Conservation (phyloP, 495 filamentous ascomycete genomes). For the Penicillium arizonense region DNA sequence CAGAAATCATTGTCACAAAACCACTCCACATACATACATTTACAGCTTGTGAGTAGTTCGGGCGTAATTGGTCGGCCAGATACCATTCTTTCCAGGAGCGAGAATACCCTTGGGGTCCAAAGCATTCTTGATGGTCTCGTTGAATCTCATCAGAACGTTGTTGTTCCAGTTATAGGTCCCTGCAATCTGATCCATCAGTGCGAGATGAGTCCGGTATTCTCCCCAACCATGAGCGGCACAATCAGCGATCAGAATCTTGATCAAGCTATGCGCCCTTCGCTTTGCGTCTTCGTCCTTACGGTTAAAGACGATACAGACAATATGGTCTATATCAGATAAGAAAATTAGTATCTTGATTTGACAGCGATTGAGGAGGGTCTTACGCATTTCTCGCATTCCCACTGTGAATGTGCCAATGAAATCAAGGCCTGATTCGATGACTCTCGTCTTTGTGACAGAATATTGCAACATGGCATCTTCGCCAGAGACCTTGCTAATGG, state of each 20-base stretch:
- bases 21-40: too few relatives aligned
- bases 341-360: too few relatives aligned
- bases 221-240: conserved; percentile 52
- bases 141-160: conserved; percentile 48
- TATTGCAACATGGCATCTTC: conserved; percentile 47
- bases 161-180: conserved; percentile 57
- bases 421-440: conserved; percentile 45
- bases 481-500: conserved; percentile 52
- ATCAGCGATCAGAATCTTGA: conserved; percentile 43
- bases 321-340: conserved; percentile 33
- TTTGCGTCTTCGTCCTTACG: conserved; percentile 35
- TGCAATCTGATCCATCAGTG: conserved; percentile 56
- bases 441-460: conserved; percentile 36
- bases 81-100: conserved; percentile 53
- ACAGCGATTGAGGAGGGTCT: too few relatives aligned
- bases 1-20: too few relatives aligned
- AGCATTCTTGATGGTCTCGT: conserved; percentile 54
- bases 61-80: conserved; percentile 41
- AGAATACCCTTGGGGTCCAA: conserved; percentile 60
- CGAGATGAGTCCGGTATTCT: conserved; percentile 58
- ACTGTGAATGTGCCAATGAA: conserved; percentile 51
- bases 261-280: conserved; percentile 38
- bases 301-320: conserved; percentile 56
- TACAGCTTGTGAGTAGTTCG: too few relatives aligned
- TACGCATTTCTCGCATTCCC: conserved; percentile 51